Evolutionary conservation across 345 rosid genomes (phyloP), one percentile per base, ranked within the genome.

Genomic region (Sonneratia alba): DNA sequence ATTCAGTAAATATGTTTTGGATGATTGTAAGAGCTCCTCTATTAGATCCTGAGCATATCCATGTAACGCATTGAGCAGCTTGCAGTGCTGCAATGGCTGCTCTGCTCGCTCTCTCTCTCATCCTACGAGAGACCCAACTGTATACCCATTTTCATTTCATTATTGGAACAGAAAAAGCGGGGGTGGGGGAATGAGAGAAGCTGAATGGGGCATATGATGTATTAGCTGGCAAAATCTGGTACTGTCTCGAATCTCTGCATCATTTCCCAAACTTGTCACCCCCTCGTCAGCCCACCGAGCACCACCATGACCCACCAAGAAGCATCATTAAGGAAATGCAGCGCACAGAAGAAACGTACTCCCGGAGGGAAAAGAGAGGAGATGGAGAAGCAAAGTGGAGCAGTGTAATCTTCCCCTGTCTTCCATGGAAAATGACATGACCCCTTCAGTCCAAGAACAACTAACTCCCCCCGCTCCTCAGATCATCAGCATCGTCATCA

Each of bases 221-320:
- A 42, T 38, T 42, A 38, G 48, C 72, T 70, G 72, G 72, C 72
- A 57, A 42, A 12, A 55, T 61, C 73, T 71, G 66, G 27, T 59
- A 56, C 62, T 71, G 51, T 71, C 73, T 59, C 47, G 66, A 59
- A 13, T 24, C 73, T 40, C 73, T 71, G 51, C 55, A 53, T 51
- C 64, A 69, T 69, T 69, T 69, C 71, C 37, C 27, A 22, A 36
- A 55, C 53, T 59, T 16, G 45, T 9, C 6, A 42, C 22, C 19
- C 7, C 38, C 34, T 1, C 45, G 6, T 42, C 38, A 24, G 21
- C n/a, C 47, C 38, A 22, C 37, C 2, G 62, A 1, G 43, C 64
- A n/a, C 32, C 72, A 47, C 56, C 43, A 70, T 7, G 51, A 47
- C 51, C 51, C 72, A 57, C 63, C 63, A 22, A 13, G 14, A 57